These are phyloP conservation scores for Leucocoprinus birnbaumii DNA, from an alignment of 768 basidiomycete species.

Conservation along the genomic window DNA sequence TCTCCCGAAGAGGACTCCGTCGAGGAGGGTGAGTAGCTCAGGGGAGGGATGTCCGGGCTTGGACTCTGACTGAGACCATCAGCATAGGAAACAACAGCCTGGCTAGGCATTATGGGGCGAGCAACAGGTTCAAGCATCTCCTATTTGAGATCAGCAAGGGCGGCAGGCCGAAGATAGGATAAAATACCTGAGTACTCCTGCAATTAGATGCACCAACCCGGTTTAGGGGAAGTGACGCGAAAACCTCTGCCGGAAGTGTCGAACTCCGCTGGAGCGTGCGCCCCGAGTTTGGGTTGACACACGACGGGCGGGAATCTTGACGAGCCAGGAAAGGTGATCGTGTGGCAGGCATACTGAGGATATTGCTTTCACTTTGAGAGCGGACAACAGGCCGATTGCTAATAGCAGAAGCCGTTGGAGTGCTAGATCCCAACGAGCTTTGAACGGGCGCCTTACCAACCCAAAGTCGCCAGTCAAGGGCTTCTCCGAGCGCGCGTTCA, in stretches of 20 bases:
- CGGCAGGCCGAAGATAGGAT: too few species aligned
- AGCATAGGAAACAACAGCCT: neutral
- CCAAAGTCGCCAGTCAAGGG: conserved; percentile 91
- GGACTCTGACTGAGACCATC: conserved; percentile 24
- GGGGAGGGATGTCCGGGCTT: conserved; percentile 53
- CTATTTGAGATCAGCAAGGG: conserved; percentile 7
- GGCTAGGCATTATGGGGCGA: neutral
- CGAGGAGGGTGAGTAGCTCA: conserved; percentile 58
- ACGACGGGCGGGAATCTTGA: conserved; percentile 3
- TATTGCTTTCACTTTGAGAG: conserved; percentile 47
- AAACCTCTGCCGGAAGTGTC: conserved; percentile 6
- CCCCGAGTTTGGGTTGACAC: neutral
- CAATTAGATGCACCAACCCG: neutral
- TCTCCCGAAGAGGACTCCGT: conserved; percentile 55
- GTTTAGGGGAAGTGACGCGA: neutral
- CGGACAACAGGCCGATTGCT: conserved; percentile 39
- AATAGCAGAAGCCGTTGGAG: conserved; percentile 16
- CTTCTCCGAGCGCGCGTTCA: conserved; percentile 83
- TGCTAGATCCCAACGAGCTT: conserved; percentile 18
- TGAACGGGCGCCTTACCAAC: conserved; percentile 63
- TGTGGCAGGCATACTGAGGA: conserved; percentile 18
- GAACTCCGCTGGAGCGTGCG: conserved; percentile 33
- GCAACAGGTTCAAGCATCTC: conserved; percentile 5
- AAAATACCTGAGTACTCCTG: conserved; percentile 8
- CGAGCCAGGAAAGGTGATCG: conserved; percentile 22